A percentile compares a stretch with the other conserved stretches of the same genome.
Evolutionary conservation across 2,329 filamentous ascomycete species (phyloP).

Genomic region (Cladophialophora chaetospira): DNA sequence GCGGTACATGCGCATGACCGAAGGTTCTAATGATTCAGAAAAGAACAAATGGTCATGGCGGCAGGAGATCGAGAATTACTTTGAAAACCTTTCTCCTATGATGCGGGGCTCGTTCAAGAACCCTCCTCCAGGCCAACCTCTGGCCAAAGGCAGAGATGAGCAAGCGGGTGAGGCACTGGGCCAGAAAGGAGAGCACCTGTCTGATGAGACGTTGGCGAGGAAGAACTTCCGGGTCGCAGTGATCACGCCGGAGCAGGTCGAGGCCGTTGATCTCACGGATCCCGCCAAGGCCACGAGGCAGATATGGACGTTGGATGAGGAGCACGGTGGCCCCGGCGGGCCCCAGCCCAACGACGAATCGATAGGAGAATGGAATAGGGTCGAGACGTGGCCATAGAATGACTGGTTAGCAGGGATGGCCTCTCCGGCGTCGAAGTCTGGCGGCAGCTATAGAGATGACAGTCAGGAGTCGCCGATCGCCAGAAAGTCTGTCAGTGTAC

Average conservation of each 20-base stretch:
- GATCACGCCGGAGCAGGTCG: conserved; percentile 78
- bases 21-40: too few species aligned
- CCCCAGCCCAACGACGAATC: conserved; percentile 32
- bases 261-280: conserved; percentile 71
- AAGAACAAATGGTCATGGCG: conserved; percentile 70
- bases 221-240: conserved; percentile 82
- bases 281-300: conserved; percentile 65
- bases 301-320: conserved; percentile 63
- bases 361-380: conserved; percentile 63
- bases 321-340: conserved; percentile 44
- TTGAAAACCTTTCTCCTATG: conserved; percentile 80
- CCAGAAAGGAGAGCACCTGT: conserved; percentile 68
- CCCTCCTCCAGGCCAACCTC: conserved; percentile 66
- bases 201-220: conserved; percentile 68
- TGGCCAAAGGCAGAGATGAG: conserved; percentile 52
- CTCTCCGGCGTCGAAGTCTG: too few species aligned
- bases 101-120: conserved; percentile 78
- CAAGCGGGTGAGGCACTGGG: conserved; percentile 52
- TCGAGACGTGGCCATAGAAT: conserved; percentile 65
- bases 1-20: conserved; percentile 56
- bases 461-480: too few species aligned
- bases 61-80: conserved; percentile 79
- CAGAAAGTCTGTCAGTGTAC: too few species aligned
- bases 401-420: too few species aligned
- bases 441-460: too few species aligned